Percentiles rank a stretch among this genome's conserved stretches.
These are phyloP conservation scores for Tricholoma hemisulphureum DNA, from an alignment of 768 basidiomycete genomes.

Conservation along the genomic window DNA sequence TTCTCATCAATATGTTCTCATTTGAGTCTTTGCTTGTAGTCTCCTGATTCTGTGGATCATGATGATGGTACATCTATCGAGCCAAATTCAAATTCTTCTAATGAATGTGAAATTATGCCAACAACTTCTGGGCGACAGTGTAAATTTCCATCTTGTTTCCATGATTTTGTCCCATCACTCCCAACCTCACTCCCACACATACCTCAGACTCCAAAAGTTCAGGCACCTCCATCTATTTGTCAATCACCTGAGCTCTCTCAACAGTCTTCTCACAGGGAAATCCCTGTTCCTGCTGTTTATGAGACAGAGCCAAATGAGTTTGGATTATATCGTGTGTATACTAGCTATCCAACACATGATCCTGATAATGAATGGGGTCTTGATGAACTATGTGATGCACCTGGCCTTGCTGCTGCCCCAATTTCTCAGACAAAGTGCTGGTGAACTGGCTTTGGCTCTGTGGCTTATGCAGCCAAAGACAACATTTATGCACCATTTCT, in stretches of 20 bases:
- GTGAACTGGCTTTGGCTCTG: too few relatives aligned
- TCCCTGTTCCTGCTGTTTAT: not conserved
- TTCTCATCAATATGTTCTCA: too few relatives aligned
- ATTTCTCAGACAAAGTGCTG: too few relatives aligned
- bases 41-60: too few relatives aligned
- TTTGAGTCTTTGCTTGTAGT: too few relatives aligned
- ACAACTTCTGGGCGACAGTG: not conserved
- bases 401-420: too few relatives aligned
- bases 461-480: too few relatives aligned
- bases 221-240: not conserved
- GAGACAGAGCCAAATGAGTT: not conserved
- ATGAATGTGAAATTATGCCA: not conserved
- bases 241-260: not conserved
- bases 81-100: too few relatives aligned
- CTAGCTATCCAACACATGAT: not conserved
- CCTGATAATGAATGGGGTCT: too few relatives aligned
- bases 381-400: too few relatives aligned
- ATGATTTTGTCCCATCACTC: not conserved
- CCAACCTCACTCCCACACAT: not conserved
- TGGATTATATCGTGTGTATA: not conserved
- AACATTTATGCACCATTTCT: slow-evolving; percentile 16
- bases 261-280: not conserved
- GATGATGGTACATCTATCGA: too few relatives aligned
- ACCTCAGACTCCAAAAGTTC: not conserved
- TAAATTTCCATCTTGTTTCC: not conserved